phyloP scores from a whole-genome alignment of 768 basidiomycete genomes.

The Pisolithus microcarpus region DNA sequence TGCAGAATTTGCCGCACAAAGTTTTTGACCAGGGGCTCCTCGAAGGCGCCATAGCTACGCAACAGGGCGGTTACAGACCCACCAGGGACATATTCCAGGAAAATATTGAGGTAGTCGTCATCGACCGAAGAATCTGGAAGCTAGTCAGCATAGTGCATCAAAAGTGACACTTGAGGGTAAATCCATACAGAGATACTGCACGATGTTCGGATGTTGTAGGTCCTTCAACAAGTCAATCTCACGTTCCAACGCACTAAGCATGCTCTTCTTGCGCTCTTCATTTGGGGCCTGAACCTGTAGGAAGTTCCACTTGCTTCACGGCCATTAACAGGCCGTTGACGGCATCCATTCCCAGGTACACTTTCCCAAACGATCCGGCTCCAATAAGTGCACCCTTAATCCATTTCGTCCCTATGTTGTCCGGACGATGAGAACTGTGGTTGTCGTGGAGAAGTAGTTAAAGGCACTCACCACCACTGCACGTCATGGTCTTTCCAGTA shows the following conservation, averaged over 20 bases:
- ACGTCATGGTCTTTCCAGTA: slow-evolving; percentile 47
- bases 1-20: slow-evolving; percentile 89
- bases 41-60: slow-evolving; percentile 89
- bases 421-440: slow-evolving; percentile 3
- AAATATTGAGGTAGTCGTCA: slow-evolving; percentile 87
- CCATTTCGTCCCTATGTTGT: slow-evolving; percentile 74
- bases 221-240: slow-evolving; percentile 94
- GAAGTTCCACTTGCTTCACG: slow-evolving; percentile 94
- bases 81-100: slow-evolving; percentile 94
- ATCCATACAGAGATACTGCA: slow-evolving; percentile 89
- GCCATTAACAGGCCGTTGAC: slow-evolving; percentile 89
- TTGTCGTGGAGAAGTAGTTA: not conserved
- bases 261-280: slow-evolving; percentile 88
- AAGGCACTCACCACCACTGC: slow-evolving; percentile 36
- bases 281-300: slow-evolving; percentile 76
- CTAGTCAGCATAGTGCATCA: not conserved
- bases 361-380: slow-evolving; percentile 90
- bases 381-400: slow-evolving; percentile 95
- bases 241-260: slow-evolving; percentile 85
- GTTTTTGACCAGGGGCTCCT: slow-evolving; percentile 85
- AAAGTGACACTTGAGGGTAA: not conserved
- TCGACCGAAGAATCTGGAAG: slow-evolving; percentile 85
- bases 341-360: slow-evolving; percentile 94
- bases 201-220: slow-evolving; percentile 91
- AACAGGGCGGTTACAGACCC: slow-evolving; percentile 88